phyloP scores from a whole-genome alignment of 2,329 filamentous ascomycete species.

The Aureobasidium sp. region DNA sequence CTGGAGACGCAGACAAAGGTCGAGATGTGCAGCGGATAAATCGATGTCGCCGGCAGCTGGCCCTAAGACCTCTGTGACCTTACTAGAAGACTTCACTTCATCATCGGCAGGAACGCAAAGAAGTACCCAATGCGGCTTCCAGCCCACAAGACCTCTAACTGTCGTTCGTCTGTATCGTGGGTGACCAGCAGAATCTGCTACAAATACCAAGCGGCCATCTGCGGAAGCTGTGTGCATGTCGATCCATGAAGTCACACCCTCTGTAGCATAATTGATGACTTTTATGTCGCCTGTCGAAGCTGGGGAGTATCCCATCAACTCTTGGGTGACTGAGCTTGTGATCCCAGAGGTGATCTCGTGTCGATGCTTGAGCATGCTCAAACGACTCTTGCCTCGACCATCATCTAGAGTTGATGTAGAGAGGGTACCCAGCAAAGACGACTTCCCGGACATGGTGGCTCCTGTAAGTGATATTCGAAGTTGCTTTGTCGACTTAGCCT shows the following conservation, averaged over 20 bases:
- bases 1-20: constrained; percentile 73
- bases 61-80: constrained; percentile 43
- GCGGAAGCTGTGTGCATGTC: constrained; percentile 80
- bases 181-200: constrained; percentile 88
- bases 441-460: constrained; percentile 86
- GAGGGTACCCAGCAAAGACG: constrained; percentile 78
- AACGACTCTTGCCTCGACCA: constrained; percentile 78
- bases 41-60: constrained; percentile 54
- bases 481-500: constrained; percentile 52
- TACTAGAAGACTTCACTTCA: constrained; percentile 42
- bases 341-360: constrained; percentile 89
- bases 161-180: constrained; percentile 84
- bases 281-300: constrained; percentile 25
- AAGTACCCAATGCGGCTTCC: constrained; percentile 90
- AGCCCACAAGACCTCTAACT: constrained; percentile 82
- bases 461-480: constrained; percentile 82
- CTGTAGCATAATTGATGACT: constrained; percentile 77
- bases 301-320: constrained; percentile 72
- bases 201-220: constrained; percentile 69
- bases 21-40: constrained; percentile 70
- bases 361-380: constrained; percentile 83
- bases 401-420: constrained; percentile 87
- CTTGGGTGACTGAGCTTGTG: constrained; percentile 90
- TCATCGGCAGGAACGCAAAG: constrained; percentile 81
- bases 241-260: constrained; percentile 85